Evolutionary conservation across 83 land plant species (phyloP), one percentile per base, ranked within the genome.

Genomic region (Larix sibirica): DNA sequence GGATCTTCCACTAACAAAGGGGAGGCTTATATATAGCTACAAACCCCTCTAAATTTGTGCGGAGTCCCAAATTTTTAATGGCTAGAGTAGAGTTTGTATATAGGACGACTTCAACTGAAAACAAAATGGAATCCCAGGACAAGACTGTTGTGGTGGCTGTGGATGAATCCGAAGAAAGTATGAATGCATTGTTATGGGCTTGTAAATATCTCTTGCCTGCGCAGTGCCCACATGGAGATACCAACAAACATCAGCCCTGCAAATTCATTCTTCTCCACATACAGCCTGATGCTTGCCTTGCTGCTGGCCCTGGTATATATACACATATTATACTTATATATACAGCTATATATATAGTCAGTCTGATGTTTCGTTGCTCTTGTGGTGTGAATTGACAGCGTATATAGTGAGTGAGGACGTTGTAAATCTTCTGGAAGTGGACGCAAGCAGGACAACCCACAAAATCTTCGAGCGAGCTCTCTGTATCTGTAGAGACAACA

Each of bases 261-360:
- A 3, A 68, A 33, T 28, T 33, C 38, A 26, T 68, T 0, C 18
- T 68, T 68, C 16, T 33, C 14, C 73, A 68, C 18, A 17, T 68
- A 16, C 38, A 68, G n/a, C 42, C 73, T 4, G 42, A 33, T 31
- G 42, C 16, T 31, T 28, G 3, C 0, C 33, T 28, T 68, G 73
- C 20, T 68, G 73, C n/a, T 28, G 73, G 73, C 42, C 73, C 73
- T 10, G 73, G 73, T 68, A 68, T 68, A 17, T 68, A 68, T 31
- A 68, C 42, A 64, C 0, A 1, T 0, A n/a, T 20, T 23, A 6
- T 8, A 4, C 24, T 4, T 3, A 24, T 4, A 28, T 31, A 68
- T 68, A 31, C 8, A 64, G 4, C 13, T 33, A 68, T 68, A 10
- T 9, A 21, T 14, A 10, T 67, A 67, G 9, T 9, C 26, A 2